phyloP scores from a whole-genome alignment of 2,329 filamentous ascomycete species.

The Fusarium guadeloupense region DNA sequence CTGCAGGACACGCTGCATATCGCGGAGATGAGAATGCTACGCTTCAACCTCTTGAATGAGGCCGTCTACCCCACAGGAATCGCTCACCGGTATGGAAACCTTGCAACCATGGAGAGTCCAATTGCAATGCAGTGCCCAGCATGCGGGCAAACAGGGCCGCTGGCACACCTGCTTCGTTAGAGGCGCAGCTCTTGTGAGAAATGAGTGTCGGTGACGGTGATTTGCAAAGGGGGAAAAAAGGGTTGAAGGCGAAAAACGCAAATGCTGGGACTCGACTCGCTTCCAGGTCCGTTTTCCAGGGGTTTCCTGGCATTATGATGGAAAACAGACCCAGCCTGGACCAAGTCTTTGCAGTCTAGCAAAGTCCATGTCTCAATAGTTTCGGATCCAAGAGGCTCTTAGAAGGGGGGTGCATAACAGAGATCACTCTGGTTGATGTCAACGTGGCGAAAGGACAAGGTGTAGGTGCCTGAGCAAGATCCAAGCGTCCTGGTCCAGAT shows the following conservation, averaged over 20 bases:
- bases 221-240: constrained; percentile 7
- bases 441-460: constrained; percentile 15
- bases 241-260: constrained; percentile 1
- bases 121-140: constrained; percentile 15
- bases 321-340: background rate
- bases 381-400: constrained; percentile 9
- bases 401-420: constrained; percentile 24
- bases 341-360: background rate
- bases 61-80: constrained; percentile 34
- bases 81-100: constrained; percentile 37
- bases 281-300: constrained; percentile 14
- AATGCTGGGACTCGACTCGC: background rate
- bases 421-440: constrained; percentile 22
- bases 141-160: constrained; percentile 21
- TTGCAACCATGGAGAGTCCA: constrained; percentile 29
- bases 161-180: constrained; percentile 30
- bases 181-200: constrained; percentile 13
- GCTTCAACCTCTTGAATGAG: constrained; percentile 20
- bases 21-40: constrained; percentile 28
- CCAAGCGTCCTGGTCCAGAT: constrained; percentile 17
- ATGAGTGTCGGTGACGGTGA: constrained; percentile 2
- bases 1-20: constrained; percentile 2
- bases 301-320: constrained; percentile 7
- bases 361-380: constrained; percentile 2
- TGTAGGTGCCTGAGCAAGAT: constrained; percentile 21